Conservation (phyloP, 2,329 filamentous ascomycete species). For the Alternaria rosae region DNA sequence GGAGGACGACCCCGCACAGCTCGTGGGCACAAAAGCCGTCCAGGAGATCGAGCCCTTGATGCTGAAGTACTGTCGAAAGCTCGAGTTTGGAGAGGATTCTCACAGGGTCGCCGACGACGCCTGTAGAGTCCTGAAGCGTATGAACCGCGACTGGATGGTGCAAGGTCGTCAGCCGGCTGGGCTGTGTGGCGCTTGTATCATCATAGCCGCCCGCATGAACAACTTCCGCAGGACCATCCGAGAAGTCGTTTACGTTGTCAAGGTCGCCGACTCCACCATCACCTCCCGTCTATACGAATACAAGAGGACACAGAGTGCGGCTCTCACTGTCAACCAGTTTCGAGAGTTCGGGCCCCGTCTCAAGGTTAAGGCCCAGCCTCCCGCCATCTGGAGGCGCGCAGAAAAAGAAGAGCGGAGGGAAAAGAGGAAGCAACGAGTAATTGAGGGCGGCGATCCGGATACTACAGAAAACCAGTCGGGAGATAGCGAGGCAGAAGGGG, state of each 20-base stretch:
- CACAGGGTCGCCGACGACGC: conserved; percentile 89
- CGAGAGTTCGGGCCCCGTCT: conserved; percentile 70
- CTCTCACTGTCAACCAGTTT: conserved; percentile 88
- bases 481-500: conserved; percentile 16
- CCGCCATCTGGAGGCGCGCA: conserved; percentile 76
- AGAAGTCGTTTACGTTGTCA: conserved; percentile 98
- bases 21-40: conserved; percentile 61
- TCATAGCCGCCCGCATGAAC: conserved; percentile 96
- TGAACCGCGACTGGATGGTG: conserved; percentile 98
- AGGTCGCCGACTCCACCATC: conserved; percentile 92
- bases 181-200: conserved; percentile 90
- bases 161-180: conserved; percentile 92
- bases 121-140: conserved; percentile 84
- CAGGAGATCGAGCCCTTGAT: conserved; percentile 86
- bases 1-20: conserved; percentile 63
- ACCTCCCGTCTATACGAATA: conserved; percentile 93
- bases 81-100: conserved; percentile 86
- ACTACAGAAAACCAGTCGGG: conserved; percentile 8
- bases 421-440: conserved; percentile 32
- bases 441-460: conserved; percentile 18
- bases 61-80: conserved; percentile 85
- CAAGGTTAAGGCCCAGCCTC: conserved; percentile 72
- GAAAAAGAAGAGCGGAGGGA: conserved; percentile 53
- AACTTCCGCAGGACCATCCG: conserved; percentile 92
- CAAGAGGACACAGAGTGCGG: conserved; percentile 82